These are phyloP conservation scores for Colletotrichum destructivum DNA, from an alignment of 2,329 filamentous ascomycete species.

Conservation along the genomic window DNA sequence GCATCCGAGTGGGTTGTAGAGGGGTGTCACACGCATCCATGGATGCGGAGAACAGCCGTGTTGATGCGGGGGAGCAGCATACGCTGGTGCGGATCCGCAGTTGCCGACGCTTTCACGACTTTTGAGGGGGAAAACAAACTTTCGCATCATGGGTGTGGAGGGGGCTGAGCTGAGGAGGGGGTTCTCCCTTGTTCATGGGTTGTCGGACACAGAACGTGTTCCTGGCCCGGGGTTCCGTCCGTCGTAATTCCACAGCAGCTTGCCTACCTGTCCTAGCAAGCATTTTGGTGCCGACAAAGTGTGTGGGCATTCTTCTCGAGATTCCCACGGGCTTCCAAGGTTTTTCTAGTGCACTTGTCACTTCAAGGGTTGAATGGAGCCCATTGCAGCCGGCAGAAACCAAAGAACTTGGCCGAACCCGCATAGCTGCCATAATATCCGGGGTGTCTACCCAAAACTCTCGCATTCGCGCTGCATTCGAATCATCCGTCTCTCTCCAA, in stretches of 20 bases:
- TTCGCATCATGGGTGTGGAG: not conserved
- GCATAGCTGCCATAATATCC: not conserved
- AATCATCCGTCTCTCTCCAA: not conserved
- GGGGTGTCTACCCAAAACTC: not conserved
- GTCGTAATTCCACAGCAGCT: too few relatives aligned
- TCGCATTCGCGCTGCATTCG: not conserved
- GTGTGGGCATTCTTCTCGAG: not conserved
- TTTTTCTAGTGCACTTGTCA: not conserved
- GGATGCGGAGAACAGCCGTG: not conserved
- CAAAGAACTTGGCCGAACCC: not conserved
- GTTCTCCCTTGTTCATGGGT: not conserved
- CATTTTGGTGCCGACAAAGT: too few relatives aligned
- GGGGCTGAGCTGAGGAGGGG: not conserved
- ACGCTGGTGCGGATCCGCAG: slow-evolving; percentile 11
- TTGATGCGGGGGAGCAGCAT: too few relatives aligned
- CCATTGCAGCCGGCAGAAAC: not conserved
- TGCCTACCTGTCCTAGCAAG: too few relatives aligned
- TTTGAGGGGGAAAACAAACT: not conserved
- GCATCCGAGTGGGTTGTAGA: not conserved
- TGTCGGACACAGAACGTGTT: too few relatives aligned
- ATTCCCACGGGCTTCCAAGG: not conserved
- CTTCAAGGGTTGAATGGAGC: too few relatives aligned
- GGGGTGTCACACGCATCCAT: not conserved
- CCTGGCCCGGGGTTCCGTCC: too few relatives aligned
- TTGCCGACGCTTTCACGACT: not conserved